Evolutionary conservation across 805 yeast genomes (phyloP).

Genomic region (Candida incommunis): DNA sequence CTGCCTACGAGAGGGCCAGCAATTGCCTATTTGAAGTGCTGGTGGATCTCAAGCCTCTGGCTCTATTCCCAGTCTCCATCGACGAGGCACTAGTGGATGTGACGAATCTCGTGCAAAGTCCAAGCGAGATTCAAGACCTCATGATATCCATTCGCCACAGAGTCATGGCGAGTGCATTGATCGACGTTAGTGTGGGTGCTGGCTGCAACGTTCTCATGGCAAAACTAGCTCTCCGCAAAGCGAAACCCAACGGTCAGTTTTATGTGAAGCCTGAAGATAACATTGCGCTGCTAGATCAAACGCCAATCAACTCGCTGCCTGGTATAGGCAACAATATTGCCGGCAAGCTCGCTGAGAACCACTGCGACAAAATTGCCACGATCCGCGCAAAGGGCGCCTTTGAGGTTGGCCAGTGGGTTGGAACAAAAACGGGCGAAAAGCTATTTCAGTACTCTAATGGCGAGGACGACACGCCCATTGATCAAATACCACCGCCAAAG

Average conservation of each 20-base stretch:
- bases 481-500: slow-evolving; percentile 42
- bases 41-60: slow-evolving; percentile 25
- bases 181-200: slow-evolving; percentile 73
- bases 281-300: slow-evolving; percentile 23
- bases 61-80: slow-evolving; percentile 69
- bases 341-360: slow-evolving; percentile 30
- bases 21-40: slow-evolving; percentile 49
- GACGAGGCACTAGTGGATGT: slow-evolving; percentile 84
- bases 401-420: slow-evolving; percentile 36
- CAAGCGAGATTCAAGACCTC: slow-evolving; percentile 15
- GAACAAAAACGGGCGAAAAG: slow-evolving; percentile 56
- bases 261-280: slow-evolving; percentile 22
- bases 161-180: slow-evolving; percentile 33
- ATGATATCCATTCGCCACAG: slow-evolving; percentile 25
- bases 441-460: slow-evolving; percentile 52
- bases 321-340: slow-evolving; percentile 30
- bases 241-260: slow-evolving; percentile 67
- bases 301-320: slow-evolving; percentile 27
- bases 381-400: slow-evolving; percentile 25
- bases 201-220: slow-evolving; percentile 64
- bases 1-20: slow-evolving; percentile 53
- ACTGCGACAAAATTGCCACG: slow-evolving; percentile 22
- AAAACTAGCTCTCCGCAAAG: slow-evolving; percentile 52
- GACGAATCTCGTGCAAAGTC: slow-evolving; percentile 19
- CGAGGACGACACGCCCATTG: slow-evolving; percentile 38